These are phyloP conservation scores for Eutrema japonicum DNA, from an alignment of 345 rosid genomes.

Conservation along the genomic window DNA sequence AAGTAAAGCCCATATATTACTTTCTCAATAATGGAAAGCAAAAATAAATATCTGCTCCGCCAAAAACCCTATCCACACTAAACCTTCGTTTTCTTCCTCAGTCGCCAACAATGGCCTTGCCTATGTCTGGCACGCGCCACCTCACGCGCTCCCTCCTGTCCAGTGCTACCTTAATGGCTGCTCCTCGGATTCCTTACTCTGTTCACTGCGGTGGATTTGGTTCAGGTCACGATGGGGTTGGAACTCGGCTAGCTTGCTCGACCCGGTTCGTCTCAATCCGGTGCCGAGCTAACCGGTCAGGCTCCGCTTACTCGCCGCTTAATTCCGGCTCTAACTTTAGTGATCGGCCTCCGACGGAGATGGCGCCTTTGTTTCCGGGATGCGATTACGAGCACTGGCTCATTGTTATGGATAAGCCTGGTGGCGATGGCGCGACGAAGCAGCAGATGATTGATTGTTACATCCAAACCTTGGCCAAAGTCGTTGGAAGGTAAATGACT, in stretches of 20 bases:
- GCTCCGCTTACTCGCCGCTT: conserved; percentile 82
- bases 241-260: conserved; percentile 28
- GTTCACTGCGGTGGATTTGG: conserved; percentile 51
- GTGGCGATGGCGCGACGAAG: conserved; percentile 84
- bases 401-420: conserved; percentile 93
- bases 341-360: conserved; percentile 93
- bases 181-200: conserved; percentile 51
- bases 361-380: conserved; percentile 93
- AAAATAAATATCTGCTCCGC: conserved; percentile 13
- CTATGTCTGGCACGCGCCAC: conserved; percentile 54
- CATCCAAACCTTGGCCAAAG: conserved; percentile 75
- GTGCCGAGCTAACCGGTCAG: conserved; percentile 76
- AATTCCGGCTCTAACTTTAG: conserved; percentile 89
- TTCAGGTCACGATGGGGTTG: conserved; percentile 42
- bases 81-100: conserved; percentile 21
- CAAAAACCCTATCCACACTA: conserved; percentile 42
- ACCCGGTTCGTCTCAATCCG: conserved; percentile 61
- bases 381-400: conserved; percentile 98
- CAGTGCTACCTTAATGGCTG: conserved; percentile 39
- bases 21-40: background rate
- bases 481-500: conserved; percentile 68
- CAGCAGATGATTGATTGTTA: conserved; percentile 97
- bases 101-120: conserved; percentile 62
- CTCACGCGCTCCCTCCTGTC: conserved; percentile 43
- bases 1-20: conserved; percentile 5